These are phyloP conservation scores for Thinopyrum elongatum DNA, from an alignment of 176 grass and related monocot genomes.

Conservation along the genomic window DNA sequence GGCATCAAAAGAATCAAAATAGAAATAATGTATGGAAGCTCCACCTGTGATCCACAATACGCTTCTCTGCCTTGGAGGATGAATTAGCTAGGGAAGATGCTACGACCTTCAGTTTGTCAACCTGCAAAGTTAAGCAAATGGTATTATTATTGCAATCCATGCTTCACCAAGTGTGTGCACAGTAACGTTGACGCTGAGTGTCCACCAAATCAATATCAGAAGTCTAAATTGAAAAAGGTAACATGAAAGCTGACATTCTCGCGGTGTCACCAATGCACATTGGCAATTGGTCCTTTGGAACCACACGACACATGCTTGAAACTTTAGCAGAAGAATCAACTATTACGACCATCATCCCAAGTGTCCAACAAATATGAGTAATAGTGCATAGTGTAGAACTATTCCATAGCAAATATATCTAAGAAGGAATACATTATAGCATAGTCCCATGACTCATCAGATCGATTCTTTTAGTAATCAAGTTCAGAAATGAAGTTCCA, in stretches of 20 bases:
- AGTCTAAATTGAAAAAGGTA: constrained; percentile 16
- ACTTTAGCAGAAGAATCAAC: constrained; percentile 18
- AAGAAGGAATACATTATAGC: neutral
- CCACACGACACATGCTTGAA: neutral
- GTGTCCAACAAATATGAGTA: neutral
- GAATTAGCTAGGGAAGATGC: constrained; percentile 85
- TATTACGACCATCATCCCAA: neutral
- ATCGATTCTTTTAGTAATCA: neutral
- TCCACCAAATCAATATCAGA: neutral
- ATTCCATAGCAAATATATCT: neutral
- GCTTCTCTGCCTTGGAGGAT: constrained; percentile 93
- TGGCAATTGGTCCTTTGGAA: neutral
- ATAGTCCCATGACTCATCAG: constrained; percentile 11
- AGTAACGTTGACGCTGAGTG: neutral
- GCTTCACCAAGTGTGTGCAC: constrained; percentile 9
- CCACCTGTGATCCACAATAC: constrained; percentile 95
- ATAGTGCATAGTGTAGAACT: neutral
- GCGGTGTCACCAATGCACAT: neutral
- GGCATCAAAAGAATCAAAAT: constrained; percentile 1
- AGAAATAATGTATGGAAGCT: neutral
- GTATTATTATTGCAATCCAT: constrained; percentile 10
- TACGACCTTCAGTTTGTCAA: constrained; percentile 95
- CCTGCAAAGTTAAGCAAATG: constrained; percentile 32
- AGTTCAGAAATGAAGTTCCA: constrained; percentile 1
- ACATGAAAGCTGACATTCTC: neutral